Base-by-base conservation (phyloP, 2,329 filamentous ascomycete species). In the Hypoxylon sp. region DNA sequence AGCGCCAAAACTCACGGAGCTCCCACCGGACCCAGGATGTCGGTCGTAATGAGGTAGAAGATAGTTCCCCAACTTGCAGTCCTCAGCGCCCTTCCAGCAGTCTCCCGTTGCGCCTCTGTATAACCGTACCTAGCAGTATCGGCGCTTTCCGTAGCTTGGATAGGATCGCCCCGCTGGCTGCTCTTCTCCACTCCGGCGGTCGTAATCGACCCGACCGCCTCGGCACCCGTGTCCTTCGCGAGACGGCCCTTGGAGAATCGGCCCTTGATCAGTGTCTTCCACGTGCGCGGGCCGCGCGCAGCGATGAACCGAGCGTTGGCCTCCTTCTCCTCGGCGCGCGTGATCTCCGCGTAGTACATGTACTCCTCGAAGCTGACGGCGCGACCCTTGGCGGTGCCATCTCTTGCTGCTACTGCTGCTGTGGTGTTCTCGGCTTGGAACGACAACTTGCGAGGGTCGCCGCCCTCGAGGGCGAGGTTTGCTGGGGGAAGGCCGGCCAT, bases 31-130 rank as follows among this genome's bases (percentile, higher is more conserved):
- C 81, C 81, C 7, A 83, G 68, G 54, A 83, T 81, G 56, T 83
- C 81, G 0, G 81, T 83, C 17, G 81, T 82, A 64, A 84, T 83
- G 39, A 83, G 76, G 51, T 82, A 83, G 65, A 84, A 84, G 34
- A 79, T 74, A 34, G 80, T 79, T 4, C 80, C 80, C 73, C 79
- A 78, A 1, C 77, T 78, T 0, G 81, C 82, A 0, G 82, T 84
- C 6, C 82, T 76, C 59, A 81, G 59, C 4, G 79, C 78, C 20
- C 82, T 78, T 19, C 77, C 78, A 4, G 82, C 81, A 52, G 79
- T 80, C 22, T 75, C 75, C 80, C 81, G 83, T 57, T 84, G 82
- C 1, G 78, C 75, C 13, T 79, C 75, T 5, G 72, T 72, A 20
- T 80, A 68, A 7, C 65, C 59, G 19, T 65, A 39, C 8, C 49